Base-by-base conservation (phyloP, 305 asterid species). In the Solanum chacoense region DNA sequence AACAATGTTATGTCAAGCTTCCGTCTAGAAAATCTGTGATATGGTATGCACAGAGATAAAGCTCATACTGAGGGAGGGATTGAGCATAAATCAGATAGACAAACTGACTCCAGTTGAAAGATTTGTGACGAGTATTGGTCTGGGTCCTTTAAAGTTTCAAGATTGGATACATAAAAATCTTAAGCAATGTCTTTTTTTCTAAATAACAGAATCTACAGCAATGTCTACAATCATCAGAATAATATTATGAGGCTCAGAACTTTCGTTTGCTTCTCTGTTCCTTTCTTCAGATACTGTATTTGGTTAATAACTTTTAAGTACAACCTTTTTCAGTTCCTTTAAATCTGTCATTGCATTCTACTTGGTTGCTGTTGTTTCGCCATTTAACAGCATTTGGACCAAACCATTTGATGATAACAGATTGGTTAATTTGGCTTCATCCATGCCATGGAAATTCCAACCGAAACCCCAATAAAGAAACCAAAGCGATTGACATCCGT, bases 401-500 rank as follows among this genome's bases (percentile, higher is more conserved):
- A 29, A 29, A 83, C 42, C 73, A 20, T 83, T 45, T 50, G 1
- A 71, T 83, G 87, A 89, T 73, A 65, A 59, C 85, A 87, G 77
- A 45, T 87, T 35, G 89, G 65, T 45, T 87, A 31, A 16, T 74
- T 50, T 87, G 69, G 76, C 89, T n/a, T 29, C 85, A 45, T 83
- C 86, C 90, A 90, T 93, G 93, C 78, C 89, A 97, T 97, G 99
- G 99, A 97, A 91, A 87, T 93, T 88, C 11, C 94, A 50, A 87
- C 87, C 87, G 99, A 97, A 93, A 89, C 92, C 87, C 96, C 98
- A 85, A 95, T 93, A 87, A 97, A 95, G 96, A 96, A 94, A 90
- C 89, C 98, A 4, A 97, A 97, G 96, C 94, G 99, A 92, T 89
- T 97, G 94, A 97, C 99, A 14, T 97, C 98, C 29, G 94, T 96